A percentile compares a stretch with the other conserved stretches of the same genome.
These are phyloP conservation scores for Penicillium angulare DNA, from an alignment of 495 filamentous ascomycete genomes.

Conservation along the genomic window DNA sequence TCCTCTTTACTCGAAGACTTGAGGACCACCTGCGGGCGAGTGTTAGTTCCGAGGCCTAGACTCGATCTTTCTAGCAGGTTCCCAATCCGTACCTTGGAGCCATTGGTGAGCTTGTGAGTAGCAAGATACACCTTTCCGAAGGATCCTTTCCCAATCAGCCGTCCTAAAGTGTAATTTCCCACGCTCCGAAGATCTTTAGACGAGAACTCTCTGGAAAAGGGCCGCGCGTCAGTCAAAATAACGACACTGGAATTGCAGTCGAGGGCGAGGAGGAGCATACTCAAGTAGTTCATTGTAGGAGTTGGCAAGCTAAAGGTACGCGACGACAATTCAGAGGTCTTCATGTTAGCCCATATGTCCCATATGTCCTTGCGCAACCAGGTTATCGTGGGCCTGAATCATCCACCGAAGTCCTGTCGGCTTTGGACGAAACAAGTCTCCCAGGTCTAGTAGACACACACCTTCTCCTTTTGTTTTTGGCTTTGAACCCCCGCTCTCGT, in stretches of 20 bases:
- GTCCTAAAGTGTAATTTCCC: constrained; percentile 90
- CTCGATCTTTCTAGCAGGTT: background rate
- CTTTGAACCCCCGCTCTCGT: constrained; percentile 84
- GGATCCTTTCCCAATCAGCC: constrained; percentile 92
- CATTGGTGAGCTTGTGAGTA: constrained; percentile 96
- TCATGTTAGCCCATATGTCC: constrained; percentile 23
- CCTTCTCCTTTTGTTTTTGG: constrained; percentile 94
- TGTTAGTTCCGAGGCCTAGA: constrained; percentile 1
- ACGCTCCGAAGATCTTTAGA: constrained; percentile 86
- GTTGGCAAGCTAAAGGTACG: constrained; percentile 80
- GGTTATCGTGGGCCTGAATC: background rate
- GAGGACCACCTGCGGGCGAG: constrained; percentile 77
- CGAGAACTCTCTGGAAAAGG: constrained; percentile 80
- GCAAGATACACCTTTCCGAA: constrained; percentile 99
- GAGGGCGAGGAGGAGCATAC: constrained; percentile 52
- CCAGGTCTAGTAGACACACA: no score
- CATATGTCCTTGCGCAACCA: constrained; percentile 2
- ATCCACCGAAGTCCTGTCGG: no score
- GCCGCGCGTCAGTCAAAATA: constrained; percentile 11
- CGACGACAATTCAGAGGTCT: constrained; percentile 10
- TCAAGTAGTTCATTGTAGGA: constrained; percentile 95
- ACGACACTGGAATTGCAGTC: background rate
- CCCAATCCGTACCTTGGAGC: constrained; percentile 74
- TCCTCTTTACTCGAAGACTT: constrained; percentile 97
- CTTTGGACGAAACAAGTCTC: no score